These are phyloP conservation scores for Thelonectria discophora DNA, from an alignment of 2,329 filamentous ascomycete genomes.

Conservation along the genomic window DNA sequence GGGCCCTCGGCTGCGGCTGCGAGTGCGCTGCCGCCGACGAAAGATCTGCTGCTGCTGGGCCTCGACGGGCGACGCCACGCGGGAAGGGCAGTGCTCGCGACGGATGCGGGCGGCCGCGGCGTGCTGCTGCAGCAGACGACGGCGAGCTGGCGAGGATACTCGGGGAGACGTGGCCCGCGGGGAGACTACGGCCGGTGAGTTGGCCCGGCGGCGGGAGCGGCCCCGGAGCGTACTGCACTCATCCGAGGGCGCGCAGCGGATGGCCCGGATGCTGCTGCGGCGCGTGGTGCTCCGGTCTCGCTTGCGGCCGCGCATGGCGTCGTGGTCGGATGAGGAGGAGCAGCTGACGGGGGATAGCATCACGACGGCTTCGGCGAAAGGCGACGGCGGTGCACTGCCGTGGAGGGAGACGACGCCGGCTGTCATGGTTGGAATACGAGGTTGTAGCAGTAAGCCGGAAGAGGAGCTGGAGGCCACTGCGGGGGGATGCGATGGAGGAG, in stretches of 20 bases:
- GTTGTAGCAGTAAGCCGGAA: neutral
- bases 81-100: slow-evolving; percentile 56
- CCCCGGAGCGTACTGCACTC: slow-evolving; percentile 56
- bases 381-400: slow-evolving; percentile 18
- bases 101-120: slow-evolving; percentile 50
- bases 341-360: slow-evolving; percentile 34
- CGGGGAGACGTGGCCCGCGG: slow-evolving; percentile 46
- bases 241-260: slow-evolving; percentile 46
- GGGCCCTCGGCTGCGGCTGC: slow-evolving; percentile 50
- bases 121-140: slow-evolving; percentile 53
- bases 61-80: slow-evolving; percentile 48
- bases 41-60: slow-evolving; percentile 38
- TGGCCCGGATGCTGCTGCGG: slow-evolving; percentile 42
- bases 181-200: slow-evolving; percentile 48
- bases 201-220: slow-evolving; percentile 52
- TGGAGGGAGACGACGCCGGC: slow-evolving; percentile 35
- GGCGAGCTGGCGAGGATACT: slow-evolving; percentile 52
- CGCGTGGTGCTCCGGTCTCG: slow-evolving; percentile 51
- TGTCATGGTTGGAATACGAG: slow-evolving; percentile 28
- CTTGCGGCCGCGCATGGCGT: slow-evolving; percentile 50
- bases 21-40: slow-evolving; percentile 50
- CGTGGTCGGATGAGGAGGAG: slow-evolving; percentile 41
- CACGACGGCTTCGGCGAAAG: slow-evolving; percentile 37
- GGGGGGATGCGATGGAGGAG: neutral
- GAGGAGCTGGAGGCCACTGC: slow-evolving; percentile 1